Conservation (phyloP, 495 filamentous ascomycete genomes). For the Talaromyces adpressus region DNA sequence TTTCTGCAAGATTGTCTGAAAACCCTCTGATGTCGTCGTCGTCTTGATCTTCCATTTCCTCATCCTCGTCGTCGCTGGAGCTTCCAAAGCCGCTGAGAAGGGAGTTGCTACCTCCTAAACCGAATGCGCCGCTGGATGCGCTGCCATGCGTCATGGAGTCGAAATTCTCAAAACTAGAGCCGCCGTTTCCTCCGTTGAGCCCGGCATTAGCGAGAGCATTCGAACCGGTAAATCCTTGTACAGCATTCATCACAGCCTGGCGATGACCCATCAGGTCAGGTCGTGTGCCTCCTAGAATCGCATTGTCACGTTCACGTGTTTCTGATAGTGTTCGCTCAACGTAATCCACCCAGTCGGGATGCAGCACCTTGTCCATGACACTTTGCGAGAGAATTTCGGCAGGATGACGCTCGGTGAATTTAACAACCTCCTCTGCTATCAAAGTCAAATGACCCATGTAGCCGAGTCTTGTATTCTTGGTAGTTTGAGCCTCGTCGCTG, state of each 20-base stretch:
- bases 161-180: conserved; percentile 62
- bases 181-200: conserved; percentile 49
- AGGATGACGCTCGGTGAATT: conserved; percentile 92
- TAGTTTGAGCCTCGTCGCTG: conserved; percentile 75
- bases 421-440: conserved; percentile 97
- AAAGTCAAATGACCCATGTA: conserved; percentile 99
- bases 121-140: conserved; percentile 59
- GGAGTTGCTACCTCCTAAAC: conserved; percentile 50
- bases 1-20: conserved; percentile 25
- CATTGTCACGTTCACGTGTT: conserved; percentile 93
- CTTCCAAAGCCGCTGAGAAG: conserved; percentile 92
- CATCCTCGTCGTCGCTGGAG: conserved; percentile 94
- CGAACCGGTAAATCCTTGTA: conserved; percentile 54
- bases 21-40: conserved; percentile 43
- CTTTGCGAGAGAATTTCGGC: conserved; percentile 76
- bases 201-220: conserved; percentile 73
- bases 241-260: conserved; percentile 56
- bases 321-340: conserved; percentile 92
- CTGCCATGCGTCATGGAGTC: conserved; percentile 64
- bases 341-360: conserved; percentile 86
- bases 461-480: conserved; percentile 83
- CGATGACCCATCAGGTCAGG: conserved; percentile 74
- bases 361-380: conserved; percentile 83
- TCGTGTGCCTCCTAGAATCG: conserved; percentile 92
- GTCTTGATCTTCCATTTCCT: conserved; percentile 85